A percentile compares a stretch with the other conserved stretches of the same genome.
Evolutionary conservation across 2,329 filamentous ascomycete genomes (phyloP).

Genomic region (Tolypocladium endophyticum): DNA sequence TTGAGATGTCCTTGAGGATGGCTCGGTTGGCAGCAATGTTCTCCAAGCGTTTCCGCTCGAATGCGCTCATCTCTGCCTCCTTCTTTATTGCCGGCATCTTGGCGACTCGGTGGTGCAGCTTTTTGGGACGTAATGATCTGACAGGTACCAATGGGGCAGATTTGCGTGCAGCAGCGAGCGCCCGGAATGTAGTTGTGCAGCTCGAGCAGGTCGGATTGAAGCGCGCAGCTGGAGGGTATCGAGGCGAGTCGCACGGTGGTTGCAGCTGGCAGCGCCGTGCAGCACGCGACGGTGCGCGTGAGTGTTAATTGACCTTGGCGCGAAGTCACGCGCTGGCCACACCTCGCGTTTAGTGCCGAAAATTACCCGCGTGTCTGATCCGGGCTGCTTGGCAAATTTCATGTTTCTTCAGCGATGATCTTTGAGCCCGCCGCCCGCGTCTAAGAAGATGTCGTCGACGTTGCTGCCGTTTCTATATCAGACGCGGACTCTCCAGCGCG

Average conservation of each 20-base stretch:
- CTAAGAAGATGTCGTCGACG: slow-evolving; percentile 32
- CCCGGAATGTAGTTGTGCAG: neutral
- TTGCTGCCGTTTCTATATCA: slow-evolving; percentile 62
- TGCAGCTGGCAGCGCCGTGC: neutral
- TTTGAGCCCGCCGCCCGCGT: neutral
- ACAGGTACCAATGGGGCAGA: too few species aligned
- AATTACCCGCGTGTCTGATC: neutral
- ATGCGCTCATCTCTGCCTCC: slow-evolving; percentile 58
- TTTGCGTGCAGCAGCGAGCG: neutral
- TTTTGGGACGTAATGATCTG: too few species aligned
- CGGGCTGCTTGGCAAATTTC: neutral
- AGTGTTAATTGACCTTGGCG: slow-evolving; percentile 6
- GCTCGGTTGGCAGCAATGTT: slow-evolving; percentile 84
- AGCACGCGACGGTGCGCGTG: neutral
- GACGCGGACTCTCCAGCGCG: slow-evolving; percentile 44
- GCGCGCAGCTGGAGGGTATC: neutral
- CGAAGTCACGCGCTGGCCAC: slow-evolving; percentile 7
- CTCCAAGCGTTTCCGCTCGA: slow-evolving; percentile 73
- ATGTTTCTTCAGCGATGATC: neutral
- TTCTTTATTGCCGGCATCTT: slow-evolving; percentile 33
- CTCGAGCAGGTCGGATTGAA: neutral
- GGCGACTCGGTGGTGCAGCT: neutral
- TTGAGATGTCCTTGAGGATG: slow-evolving; percentile 65
- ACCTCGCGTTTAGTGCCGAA: neutral
- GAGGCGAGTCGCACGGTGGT: neutral